phyloP scores from a whole-genome alignment of 2,329 filamentous ascomycete genomes.

The Ceratocystis eucalypticola region DNA sequence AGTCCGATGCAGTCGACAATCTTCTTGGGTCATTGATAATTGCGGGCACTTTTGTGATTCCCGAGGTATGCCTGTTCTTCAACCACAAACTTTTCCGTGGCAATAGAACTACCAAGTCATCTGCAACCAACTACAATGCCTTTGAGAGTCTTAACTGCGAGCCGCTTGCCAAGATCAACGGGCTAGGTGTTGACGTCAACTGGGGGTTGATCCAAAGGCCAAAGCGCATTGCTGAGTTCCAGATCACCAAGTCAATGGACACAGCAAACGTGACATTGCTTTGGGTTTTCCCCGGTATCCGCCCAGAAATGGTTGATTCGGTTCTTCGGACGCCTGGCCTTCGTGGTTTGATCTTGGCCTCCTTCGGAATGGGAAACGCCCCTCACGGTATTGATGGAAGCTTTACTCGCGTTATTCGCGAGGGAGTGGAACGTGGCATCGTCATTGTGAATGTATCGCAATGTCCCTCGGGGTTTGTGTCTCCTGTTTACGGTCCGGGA shows the following conservation, averaged over 20 bases:
- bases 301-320: conserved; percentile 82
- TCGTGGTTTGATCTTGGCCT: conserved; percentile 73
- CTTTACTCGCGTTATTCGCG: conserved; percentile 62
- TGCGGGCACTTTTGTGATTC: conserved; percentile 82
- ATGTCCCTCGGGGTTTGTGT: conserved; percentile 66
- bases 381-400: conserved; percentile 68
- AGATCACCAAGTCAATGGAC: conserved; percentile 60
- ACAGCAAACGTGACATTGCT: conserved; percentile 83
- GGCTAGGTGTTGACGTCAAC: conserved; percentile 64
- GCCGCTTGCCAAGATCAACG: conserved; percentile 68
- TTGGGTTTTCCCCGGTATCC: conserved; percentile 83
- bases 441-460: conserved; percentile 87
- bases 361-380: conserved; percentile 85
- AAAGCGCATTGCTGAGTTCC: conserved; percentile 59
- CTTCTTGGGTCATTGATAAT: conserved; percentile 78
- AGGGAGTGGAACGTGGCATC: conserved; percentile 65
- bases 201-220: conserved; percentile 68
- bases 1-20: conserved; percentile 86
- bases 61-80: conserved; percentile 89
- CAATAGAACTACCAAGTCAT: conserved; percentile 78
- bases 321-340: conserved; percentile 65
- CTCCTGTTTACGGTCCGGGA: conserved; percentile 62
- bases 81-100: conserved; percentile 81
- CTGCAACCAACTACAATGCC: conserved; percentile 71
- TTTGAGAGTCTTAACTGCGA: conserved; percentile 80